These are phyloP conservation scores for Alternaria sp. DNA, from an alignment of 2,329 filamentous ascomycete species.

Conservation along the genomic window DNA sequence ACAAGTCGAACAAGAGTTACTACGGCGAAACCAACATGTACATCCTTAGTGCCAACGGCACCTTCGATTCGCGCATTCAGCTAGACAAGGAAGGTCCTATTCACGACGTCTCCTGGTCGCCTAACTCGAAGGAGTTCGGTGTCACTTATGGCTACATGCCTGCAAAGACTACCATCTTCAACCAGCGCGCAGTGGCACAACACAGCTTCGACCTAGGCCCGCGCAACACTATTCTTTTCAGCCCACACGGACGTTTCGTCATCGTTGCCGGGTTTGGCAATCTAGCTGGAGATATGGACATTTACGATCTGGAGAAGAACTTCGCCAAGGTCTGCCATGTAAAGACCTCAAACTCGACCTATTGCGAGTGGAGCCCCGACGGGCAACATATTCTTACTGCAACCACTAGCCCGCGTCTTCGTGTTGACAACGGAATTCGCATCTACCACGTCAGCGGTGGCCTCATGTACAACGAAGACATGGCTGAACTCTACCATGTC, in stretches of 20 bases:
- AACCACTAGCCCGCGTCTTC: constrained; percentile 93
- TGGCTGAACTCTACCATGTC: constrained; percentile 90
- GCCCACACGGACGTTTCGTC: constrained; percentile 90
- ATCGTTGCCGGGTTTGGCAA: constrained; percentile 97
- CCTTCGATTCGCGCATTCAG: constrained; percentile 89
- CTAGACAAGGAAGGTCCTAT: constrained; percentile 98
- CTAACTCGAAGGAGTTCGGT: constrained; percentile 96
- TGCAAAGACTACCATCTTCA: constrained; percentile 99
- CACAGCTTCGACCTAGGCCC: constrained; percentile 88
- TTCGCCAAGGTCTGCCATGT: constrained; percentile 92
- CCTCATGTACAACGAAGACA: constrained; percentile 95
- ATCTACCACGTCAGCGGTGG: constrained; percentile 91
- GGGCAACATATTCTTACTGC: constrained; percentile 95
- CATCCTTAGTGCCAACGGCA: constrained; percentile 87
- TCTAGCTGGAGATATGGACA: constrained; percentile 94
- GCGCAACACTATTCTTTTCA: constrained; percentile 95
- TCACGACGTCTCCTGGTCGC: constrained; percentile 98
- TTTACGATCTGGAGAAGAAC: constrained; percentile 95
- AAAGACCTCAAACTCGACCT: constrained; percentile 92
- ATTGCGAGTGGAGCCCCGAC: constrained; percentile 97
- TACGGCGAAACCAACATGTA: constrained; percentile 99
- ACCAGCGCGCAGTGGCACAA: constrained; percentile 80
- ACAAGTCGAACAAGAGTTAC: constrained; percentile 98
- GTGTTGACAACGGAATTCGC: constrained; percentile 95
- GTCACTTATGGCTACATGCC: constrained; percentile 99